Conservation (phyloP, 176 grass and related monocot species). For the Carex scoparia region DNA sequence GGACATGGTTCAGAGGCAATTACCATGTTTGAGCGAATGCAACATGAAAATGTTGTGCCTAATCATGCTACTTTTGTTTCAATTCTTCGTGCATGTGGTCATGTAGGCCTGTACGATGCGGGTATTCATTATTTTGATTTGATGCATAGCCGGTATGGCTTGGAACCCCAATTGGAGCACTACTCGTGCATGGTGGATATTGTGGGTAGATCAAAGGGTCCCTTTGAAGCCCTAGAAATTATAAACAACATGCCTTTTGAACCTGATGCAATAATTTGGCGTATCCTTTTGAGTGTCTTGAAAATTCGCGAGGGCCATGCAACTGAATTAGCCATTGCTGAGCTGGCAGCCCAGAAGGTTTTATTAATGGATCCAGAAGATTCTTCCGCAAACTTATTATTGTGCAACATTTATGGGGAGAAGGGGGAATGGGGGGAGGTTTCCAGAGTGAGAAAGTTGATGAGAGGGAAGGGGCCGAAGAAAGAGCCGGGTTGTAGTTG, state of each 20-base stretch:
- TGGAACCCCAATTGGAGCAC: slow-evolving; percentile 79
- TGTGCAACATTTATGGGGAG: slow-evolving; percentile 65
- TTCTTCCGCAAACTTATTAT: slow-evolving; percentile 67
- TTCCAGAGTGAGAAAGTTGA: slow-evolving; percentile 59
- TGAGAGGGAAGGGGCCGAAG: slow-evolving; percentile 56
- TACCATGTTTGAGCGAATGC: slow-evolving; percentile 77
- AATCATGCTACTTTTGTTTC: slow-evolving; percentile 78
- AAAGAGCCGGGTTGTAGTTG: slow-evolving; percentile 92
- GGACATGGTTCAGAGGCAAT: slow-evolving; percentile 70
- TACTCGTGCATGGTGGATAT: slow-evolving; percentile 92
- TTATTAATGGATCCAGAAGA: slow-evolving; percentile 53
- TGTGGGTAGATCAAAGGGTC: slow-evolving; percentile 58
- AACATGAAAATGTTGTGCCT: slow-evolving; percentile 59
- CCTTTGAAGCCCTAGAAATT: slow-evolving; percentile 54
- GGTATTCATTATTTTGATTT: slow-evolving; percentile 58
- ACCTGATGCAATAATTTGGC: slow-evolving; percentile 78
- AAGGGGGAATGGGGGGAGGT: slow-evolving; percentile 58
- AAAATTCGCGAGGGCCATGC: slow-evolving; percentile 60
- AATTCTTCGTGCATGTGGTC: slow-evolving; percentile 75
- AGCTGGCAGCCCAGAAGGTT: slow-evolving; percentile 57
- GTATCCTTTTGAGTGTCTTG: slow-evolving; percentile 56
- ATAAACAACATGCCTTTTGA: slow-evolving; percentile 62
- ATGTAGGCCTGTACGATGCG: slow-evolving; percentile 66
- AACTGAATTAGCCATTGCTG: slow-evolving; percentile 38
- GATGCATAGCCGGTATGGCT: slow-evolving; percentile 49